These are phyloP conservation scores for Clarireedia paspali DNA, from an alignment of 2,329 filamentous ascomycete genomes.

Conservation along the genomic window DNA sequence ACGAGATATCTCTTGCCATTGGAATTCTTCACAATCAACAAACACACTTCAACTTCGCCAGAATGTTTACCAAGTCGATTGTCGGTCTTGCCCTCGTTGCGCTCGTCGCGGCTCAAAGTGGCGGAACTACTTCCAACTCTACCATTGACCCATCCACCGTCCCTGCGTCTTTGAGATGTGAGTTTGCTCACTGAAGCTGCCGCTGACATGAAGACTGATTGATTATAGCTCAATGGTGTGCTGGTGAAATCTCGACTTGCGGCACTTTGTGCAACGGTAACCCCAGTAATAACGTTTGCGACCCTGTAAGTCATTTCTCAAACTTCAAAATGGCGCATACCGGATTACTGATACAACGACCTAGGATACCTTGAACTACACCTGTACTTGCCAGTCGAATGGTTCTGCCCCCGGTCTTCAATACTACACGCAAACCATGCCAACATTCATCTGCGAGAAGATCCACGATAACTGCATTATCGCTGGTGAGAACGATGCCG, in stretches of 20 bases:
- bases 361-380: constrained; percentile 43
- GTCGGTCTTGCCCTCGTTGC: constrained; percentile 24
- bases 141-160: constrained; percentile 23
- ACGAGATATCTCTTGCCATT: background rate
- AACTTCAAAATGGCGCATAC: background rate
- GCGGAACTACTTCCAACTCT: constrained; percentile 16
- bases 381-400: constrained; percentile 47
- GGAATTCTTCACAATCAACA: constrained; percentile 10
- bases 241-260: constrained; percentile 50
- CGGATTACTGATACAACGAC: background rate
- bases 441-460: constrained; percentile 50
- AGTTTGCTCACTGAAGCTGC: constrained; percentile 2
- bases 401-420: constrained; percentile 46
- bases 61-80: constrained; percentile 26
- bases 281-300: constrained; percentile 44
- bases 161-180: constrained; percentile 16
- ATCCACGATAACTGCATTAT: constrained; percentile 42
- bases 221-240: constrained; percentile 45
- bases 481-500: constrained; percentile 36
- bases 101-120: constrained; percentile 15
- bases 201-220: constrained; percentile 12
- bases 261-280: constrained; percentile 48
- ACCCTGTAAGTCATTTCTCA: constrained; percentile 39
- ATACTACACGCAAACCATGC: constrained; percentile 49
- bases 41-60: constrained; percentile 5